Percentiles rank a stretch among this genome's conserved stretches.
Conservation (phyloP, 2,329 filamentous ascomycete genomes). For the Cladosporium cucumerinum region DNA sequence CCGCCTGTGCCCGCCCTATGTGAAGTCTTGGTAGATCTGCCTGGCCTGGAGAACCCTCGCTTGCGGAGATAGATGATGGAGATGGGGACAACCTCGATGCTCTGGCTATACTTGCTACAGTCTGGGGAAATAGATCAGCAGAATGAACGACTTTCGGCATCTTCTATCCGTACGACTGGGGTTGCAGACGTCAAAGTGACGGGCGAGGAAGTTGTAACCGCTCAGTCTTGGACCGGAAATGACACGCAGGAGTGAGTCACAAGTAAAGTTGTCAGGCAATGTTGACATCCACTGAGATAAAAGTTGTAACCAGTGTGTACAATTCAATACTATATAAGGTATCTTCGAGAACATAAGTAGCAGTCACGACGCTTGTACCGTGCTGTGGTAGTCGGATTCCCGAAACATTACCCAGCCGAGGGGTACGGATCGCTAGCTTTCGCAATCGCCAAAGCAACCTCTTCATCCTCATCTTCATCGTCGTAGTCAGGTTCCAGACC, state of each 20-base stretch:
- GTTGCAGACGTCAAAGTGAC: background rate
- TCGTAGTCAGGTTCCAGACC: conserved; percentile 27
- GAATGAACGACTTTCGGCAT: background rate
- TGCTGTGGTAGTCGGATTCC: background rate
- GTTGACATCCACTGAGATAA: background rate
- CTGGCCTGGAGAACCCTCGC: background rate
- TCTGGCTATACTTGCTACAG: background rate
- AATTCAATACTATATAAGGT: conserved; percentile 7
- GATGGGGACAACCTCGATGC: background rate
- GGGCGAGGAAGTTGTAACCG: background rate
- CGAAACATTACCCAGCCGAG: background rate
- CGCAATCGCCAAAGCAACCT: conserved; percentile 13
- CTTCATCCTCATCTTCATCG: conserved; percentile 20
- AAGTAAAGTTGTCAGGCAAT: background rate
- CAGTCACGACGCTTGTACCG: background rate
- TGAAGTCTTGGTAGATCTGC: background rate
- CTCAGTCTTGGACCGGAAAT: background rate
- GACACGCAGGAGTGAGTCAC: too few relatives aligned
- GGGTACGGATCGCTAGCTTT: conserved; percentile 9
- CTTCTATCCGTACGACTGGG: background rate
- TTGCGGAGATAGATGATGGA: background rate
- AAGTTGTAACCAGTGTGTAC: background rate
- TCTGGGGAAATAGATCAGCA: background rate
- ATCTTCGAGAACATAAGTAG: conserved; percentile 7
- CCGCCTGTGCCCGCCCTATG: background rate